Conservation (phyloP, 1,284 basidiomycete species). For the Cryptococcus sp. region DNA sequence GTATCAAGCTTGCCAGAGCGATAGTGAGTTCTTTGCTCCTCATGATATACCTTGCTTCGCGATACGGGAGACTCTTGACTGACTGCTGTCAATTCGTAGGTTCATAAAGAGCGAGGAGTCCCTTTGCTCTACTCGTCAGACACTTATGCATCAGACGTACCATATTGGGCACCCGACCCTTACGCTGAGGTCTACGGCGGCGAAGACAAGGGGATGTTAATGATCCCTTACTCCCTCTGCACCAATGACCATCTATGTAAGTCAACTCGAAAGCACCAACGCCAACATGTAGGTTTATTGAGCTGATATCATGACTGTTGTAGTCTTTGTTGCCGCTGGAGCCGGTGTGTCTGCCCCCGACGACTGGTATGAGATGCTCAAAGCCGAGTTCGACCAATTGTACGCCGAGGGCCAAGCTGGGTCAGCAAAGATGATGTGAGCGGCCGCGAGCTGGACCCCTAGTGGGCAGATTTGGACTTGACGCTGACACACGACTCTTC, state of each 20-base stretch:
- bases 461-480: too few species aligned
- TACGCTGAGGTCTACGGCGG: slow-evolving; percentile 23
- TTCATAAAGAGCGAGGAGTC: slow-evolving; percentile 31
- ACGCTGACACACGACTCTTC: too few species aligned
- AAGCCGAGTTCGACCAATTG: slow-evolving; percentile 50
- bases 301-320: neutral
- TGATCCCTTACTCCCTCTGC: slow-evolving; percentile 48
- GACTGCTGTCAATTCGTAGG: slow-evolving; percentile 1
- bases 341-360: slow-evolving; percentile 36
- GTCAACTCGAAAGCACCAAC: slow-evolving; percentile 3
- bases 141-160: slow-evolving; percentile 26
- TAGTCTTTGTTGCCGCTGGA: slow-evolving; percentile 37
- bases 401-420: slow-evolving; percentile 42
- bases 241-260: slow-evolving; percentile 32
- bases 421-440: slow-evolving; percentile 40
- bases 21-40: slow-evolving; percentile 1
- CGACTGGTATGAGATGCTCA: slow-evolving; percentile 46
- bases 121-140: slow-evolving; percentile 33
- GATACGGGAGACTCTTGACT: too few species aligned
- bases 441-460: neutral
- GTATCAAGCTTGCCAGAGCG: slow-evolving; percentile 24
- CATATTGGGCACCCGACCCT: slow-evolving; percentile 28
- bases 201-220: slow-evolving; percentile 33
- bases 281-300: too few species aligned
- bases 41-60: too few species aligned